phyloP scores from a whole-genome alignment of 768 basidiomycete species.

The Lactarius deliciosus region DNA sequence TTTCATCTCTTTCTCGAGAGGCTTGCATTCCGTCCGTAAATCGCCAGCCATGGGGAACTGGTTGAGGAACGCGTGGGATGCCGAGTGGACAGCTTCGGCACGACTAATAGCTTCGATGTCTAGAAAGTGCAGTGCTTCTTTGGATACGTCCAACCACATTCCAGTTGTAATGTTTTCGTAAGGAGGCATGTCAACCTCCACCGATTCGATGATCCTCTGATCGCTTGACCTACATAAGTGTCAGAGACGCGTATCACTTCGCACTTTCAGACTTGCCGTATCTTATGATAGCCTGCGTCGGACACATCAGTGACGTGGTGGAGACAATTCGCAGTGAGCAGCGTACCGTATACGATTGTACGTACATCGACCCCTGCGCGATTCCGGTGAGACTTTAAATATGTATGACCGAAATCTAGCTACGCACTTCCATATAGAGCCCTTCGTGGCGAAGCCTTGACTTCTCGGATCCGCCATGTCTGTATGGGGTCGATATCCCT shows the following conservation, averaged over 20 bases:
- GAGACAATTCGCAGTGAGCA: slow-evolving; percentile 9
- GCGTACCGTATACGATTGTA: slow-evolving; percentile 72
- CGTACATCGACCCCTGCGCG: slow-evolving; percentile 56
- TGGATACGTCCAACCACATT: slow-evolving; percentile 77
- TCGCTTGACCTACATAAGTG: slow-evolving; percentile 41
- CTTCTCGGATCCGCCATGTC: slow-evolving; percentile 69
- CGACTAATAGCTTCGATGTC: slow-evolving; percentile 54
- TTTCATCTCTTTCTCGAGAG: slow-evolving; percentile 70
- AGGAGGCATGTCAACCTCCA: slow-evolving; percentile 74
- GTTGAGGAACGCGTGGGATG: slow-evolving; percentile 81
- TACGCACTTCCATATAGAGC: slow-evolving; percentile 73
- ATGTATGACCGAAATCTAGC: slow-evolving; percentile 1
- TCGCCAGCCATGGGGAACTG: slow-evolving; percentile 68
- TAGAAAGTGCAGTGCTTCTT: slow-evolving; percentile 51
- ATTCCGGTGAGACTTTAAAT: slow-evolving; percentile 6
- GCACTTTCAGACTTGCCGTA: slow-evolving; percentile 45
- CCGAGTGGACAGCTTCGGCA: slow-evolving; percentile 83
- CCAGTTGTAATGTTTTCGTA: slow-evolving; percentile 76
- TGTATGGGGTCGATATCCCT: slow-evolving; percentile 70
- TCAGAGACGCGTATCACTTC: background rate
- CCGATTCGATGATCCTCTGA: slow-evolving; percentile 66
- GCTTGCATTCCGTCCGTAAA: slow-evolving; percentile 81
- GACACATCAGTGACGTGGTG: background rate
- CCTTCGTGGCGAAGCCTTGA: slow-evolving; percentile 52
- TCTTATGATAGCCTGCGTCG: slow-evolving; percentile 73